Base-by-base conservation (phyloP, 352 stramenopile genomes). In the Phytopythium mirpurense region DNA sequence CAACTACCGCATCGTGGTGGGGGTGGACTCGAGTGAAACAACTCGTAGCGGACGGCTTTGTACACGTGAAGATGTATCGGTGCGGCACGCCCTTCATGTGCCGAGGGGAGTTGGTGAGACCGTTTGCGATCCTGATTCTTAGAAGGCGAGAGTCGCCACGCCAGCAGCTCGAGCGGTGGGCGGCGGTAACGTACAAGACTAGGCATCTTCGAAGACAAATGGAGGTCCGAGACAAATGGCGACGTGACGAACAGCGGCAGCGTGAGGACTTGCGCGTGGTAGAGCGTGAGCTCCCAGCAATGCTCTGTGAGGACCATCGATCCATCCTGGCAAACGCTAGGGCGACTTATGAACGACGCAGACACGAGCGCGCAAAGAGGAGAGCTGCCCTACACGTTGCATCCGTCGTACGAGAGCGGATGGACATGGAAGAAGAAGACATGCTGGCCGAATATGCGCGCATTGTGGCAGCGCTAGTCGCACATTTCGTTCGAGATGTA, bases 201-300 rank as follows among this genome's bases (percentile, higher is more conserved):
- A 52, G 42, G 31, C 46, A 52, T 5, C n/a, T 52, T 15, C 46
- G 42, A n/a, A 31, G 34, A 16, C 11, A 42, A 19, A 14, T 42
- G 10, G 31, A 52, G 2, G n/a, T 52, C 34, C 46, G 31, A 5
- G 23, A 40, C 8, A 52, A 52, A 16, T 52, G 46, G 46, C 11
- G 31, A 10, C 14, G 14, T 12, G 41, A 47, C 5, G 4, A 6
- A n/a, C 41, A 32, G 23, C 41, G 18, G 8, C 41, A 47, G 15
- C 15, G 14, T 14, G 41, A 12, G 11, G 41, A 47, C 15, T 9
- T 47, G 23, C 8, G n/a, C 5, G 41, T 47, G 16, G 24, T 7
- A 34, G 15, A 47, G 41, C 24, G 14, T 21, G 41, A 47, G 8
- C 41, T 47, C 21, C 41, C 23, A 16, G 21, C 8, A 3, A 47